phyloP scores from a whole-genome alignment of 2,329 filamentous ascomycete genomes.

The Curvularia lunata region DNA sequence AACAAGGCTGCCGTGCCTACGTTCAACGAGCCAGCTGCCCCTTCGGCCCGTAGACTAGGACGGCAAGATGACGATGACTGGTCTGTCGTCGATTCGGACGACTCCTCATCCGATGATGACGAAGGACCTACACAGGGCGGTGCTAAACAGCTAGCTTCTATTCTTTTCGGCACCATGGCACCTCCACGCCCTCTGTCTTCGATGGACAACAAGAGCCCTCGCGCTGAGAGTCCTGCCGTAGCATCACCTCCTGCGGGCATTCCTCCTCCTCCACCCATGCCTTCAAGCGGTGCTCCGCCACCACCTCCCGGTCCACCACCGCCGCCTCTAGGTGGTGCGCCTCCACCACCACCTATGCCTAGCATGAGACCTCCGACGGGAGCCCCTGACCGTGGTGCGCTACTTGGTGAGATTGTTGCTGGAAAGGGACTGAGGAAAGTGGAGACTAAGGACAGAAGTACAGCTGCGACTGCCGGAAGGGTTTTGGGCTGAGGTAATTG shows the following conservation, averaged over 20 bases:
- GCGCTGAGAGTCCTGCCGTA: constrained; percentile 52
- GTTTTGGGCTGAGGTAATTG: constrained; percentile 55
- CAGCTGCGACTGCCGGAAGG: constrained; percentile 73
- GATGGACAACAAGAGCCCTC: constrained; percentile 70
- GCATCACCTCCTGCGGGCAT: constrained; percentile 51
- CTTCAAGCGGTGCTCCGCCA: constrained; percentile 50
- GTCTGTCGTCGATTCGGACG: constrained; percentile 78
- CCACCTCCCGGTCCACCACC: constrained; percentile 60
- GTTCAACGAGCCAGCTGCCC: constrained; percentile 55
- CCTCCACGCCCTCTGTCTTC: constrained; percentile 88
- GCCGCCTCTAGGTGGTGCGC: constrained; percentile 48
- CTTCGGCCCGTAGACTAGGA: constrained; percentile 60
- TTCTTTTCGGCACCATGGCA: constrained; percentile 96
- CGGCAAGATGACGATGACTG: constrained; percentile 77
- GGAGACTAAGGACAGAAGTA: constrained; percentile 85
- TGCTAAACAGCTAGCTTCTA: constrained; percentile 90
- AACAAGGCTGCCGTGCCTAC: constrained; percentile 51
- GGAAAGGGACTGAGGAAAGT: constrained; percentile 85
- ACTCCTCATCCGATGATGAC: constrained; percentile 70
- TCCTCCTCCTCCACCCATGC: constrained; percentile 61
- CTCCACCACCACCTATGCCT: constrained; percentile 55
- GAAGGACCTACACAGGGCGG: constrained; percentile 81
- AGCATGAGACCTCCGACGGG: constrained; percentile 40
- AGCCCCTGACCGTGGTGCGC: constrained; percentile 57
- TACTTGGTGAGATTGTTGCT: constrained; percentile 82